These are phyloP conservation scores for Moesziomyces aphidis DNA, from an alignment of 1,284 basidiomycete species.

Conservation along the genomic window DNA sequence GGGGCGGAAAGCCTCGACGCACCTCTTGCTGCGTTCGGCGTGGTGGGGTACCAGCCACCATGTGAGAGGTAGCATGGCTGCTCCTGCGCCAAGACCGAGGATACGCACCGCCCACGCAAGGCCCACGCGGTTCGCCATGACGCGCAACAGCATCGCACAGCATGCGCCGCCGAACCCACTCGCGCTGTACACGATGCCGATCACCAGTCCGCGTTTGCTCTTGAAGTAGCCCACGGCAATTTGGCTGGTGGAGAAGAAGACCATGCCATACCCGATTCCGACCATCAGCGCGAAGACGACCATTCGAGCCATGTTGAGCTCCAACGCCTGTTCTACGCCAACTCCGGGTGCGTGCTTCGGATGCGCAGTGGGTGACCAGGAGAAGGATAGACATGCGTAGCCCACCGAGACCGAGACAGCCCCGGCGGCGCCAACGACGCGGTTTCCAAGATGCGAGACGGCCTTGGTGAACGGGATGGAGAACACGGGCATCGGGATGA, in stretches of 20 bases:
- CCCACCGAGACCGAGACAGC: slow-evolving; percentile 51
- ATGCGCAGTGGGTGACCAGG: slow-evolving; percentile 26
- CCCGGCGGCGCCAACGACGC: slow-evolving; percentile 52
- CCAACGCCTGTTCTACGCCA: slow-evolving; percentile 14
- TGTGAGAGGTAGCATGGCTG: slow-evolving; percentile 31
- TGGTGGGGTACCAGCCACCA: slow-evolving; percentile 33
- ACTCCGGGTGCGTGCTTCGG: slow-evolving; percentile 15
- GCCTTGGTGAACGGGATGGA: slow-evolving; percentile 63
- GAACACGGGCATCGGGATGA: slow-evolving; percentile 56
- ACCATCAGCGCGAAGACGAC: slow-evolving; percentile 32
- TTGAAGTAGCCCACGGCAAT: slow-evolving; percentile 64
- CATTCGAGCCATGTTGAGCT: slow-evolving; percentile 18
- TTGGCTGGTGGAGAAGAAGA: slow-evolving; percentile 46
- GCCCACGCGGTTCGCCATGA: slow-evolving; percentile 50
- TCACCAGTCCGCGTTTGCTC: slow-evolving; percentile 60
- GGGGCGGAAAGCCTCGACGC: slow-evolving; percentile 28
- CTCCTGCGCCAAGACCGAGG: slow-evolving; percentile 20
- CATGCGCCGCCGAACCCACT: slow-evolving; percentile 67
- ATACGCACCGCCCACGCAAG: slow-evolving; percentile 60
- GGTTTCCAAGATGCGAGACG: slow-evolving; percentile 57
- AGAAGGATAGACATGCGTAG: slow-evolving; percentile 57
- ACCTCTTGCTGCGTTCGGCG: slow-evolving; percentile 15
- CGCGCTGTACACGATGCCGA: slow-evolving; percentile 66
- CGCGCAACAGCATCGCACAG: slow-evolving; percentile 57
- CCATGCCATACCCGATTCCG: slow-evolving; percentile 41